Conservation (phyloP, 495 filamentous ascomycete species). For the Polyplosphaeria fusca region DNA sequence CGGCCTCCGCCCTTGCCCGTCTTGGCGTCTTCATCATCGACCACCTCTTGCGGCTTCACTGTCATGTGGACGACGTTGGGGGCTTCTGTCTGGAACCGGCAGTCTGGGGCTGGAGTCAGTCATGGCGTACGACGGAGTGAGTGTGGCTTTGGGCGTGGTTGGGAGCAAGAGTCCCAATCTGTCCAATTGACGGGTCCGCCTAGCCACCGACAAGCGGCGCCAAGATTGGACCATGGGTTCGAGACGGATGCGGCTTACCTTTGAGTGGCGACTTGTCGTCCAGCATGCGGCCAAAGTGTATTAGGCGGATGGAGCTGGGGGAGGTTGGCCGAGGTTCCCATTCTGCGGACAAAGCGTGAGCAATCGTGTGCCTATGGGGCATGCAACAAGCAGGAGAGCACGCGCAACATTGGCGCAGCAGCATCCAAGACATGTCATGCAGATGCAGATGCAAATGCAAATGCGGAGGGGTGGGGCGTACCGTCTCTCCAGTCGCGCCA, state of each 20-base stretch:
- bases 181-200: constrained; percentile 4
- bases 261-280: constrained; percentile 80
- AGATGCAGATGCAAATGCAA: neutral
- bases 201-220: constrained; percentile 19
- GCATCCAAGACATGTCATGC: neutral
- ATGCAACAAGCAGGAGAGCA: neutral
- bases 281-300: constrained; percentile 81
- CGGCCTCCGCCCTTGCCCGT: constrained; percentile 62
- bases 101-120: constrained; percentile 53
- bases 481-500: constrained; percentile 81
- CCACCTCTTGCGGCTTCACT: constrained; percentile 79
- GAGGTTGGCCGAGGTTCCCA: constrained; percentile 83
- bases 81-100: constrained; percentile 65
- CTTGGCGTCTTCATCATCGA: constrained; percentile 86
- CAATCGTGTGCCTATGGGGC: constrained; percentile 3
- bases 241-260: constrained; percentile 48
- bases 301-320: constrained; percentile 80
- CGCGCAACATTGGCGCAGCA: neutral
- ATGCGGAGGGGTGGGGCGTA: constrained; percentile 38
- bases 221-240: neutral
- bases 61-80: constrained; percentile 93
- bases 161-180: neutral
- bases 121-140: neutral
- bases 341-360: constrained; percentile 47
- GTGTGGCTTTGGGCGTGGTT: neutral